Evolutionary conservation across 768 basidiomycete species (phyloP).

Genomic region (Calvatia gigantea): DNA sequence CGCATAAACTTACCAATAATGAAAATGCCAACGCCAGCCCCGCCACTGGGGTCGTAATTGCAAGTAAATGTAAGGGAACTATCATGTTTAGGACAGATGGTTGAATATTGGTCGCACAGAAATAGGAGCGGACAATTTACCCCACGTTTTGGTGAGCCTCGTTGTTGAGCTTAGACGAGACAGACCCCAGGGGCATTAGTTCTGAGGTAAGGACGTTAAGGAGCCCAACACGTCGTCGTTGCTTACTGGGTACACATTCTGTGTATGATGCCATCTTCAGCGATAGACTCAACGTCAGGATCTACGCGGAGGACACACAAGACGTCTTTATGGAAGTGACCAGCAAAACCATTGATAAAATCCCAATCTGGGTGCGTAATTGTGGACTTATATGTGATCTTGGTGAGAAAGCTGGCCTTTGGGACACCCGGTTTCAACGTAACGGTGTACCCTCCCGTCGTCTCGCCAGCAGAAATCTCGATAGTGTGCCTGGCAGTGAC

Average conservation of each 20-base stretch:
- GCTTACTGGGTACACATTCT: slow-evolving; percentile 20
- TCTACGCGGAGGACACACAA: slow-evolving; percentile 22
- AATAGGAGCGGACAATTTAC: too few species aligned
- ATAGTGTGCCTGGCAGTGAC: slow-evolving; percentile 18
- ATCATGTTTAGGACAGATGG: too few species aligned
- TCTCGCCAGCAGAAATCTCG: slow-evolving; percentile 21
- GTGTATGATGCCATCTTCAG: slow-evolving; percentile 27
- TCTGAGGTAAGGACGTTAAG: slow-evolving; percentile 13
- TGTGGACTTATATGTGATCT: not conserved
- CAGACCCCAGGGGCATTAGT: slow-evolving; percentile 28
- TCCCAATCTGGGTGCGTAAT: slow-evolving; percentile 22
- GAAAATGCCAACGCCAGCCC: too few species aligned
- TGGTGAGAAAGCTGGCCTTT: slow-evolving; percentile 14
- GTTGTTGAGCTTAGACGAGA: slow-evolving; percentile 23
- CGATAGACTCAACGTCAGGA: slow-evolving; percentile 22
- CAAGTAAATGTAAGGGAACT: too few species aligned
- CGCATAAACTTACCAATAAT: too few species aligned
- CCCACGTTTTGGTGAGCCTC: too few species aligned
- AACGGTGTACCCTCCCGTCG: slow-evolving; percentile 25
- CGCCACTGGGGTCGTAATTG: too few species aligned
- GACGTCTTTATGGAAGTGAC: slow-evolving; percentile 22
- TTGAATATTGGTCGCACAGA: too few species aligned
- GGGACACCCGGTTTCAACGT: slow-evolving; percentile 25
- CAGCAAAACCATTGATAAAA: slow-evolving; percentile 28
- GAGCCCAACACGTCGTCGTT: not conserved